These are phyloP conservation scores for Grosmannia serpens DNA, from an alignment of 2,329 filamentous ascomycete genomes.

Conservation along the genomic window DNA sequence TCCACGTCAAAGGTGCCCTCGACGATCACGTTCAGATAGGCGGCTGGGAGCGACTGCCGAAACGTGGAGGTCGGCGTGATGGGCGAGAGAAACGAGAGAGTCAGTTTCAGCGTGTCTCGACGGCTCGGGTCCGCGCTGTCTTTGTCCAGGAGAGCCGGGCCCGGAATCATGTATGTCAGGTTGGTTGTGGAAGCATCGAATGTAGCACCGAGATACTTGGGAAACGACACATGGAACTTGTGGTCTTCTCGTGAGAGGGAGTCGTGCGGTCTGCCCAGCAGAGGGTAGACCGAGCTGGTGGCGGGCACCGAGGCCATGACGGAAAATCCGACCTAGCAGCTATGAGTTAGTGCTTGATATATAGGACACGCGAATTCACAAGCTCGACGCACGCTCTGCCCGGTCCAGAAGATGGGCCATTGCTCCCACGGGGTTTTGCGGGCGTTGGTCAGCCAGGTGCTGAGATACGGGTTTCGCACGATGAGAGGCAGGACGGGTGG, in stretches of 20 bases:
- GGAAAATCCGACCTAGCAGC: constrained; percentile 33
- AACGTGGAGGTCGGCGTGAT: constrained; percentile 73
- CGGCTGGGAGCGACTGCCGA: constrained; percentile 70
- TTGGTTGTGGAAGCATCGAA: constrained; percentile 16
- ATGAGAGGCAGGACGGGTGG: constrained; percentile 46
- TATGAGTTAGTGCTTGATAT: not conserved
- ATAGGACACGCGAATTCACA: not conserved
- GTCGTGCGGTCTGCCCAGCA: constrained; percentile 40
- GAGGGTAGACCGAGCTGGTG: constrained; percentile 32
- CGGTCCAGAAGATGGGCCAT: constrained; percentile 58
- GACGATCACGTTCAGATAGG: constrained; percentile 62
- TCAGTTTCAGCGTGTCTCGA: constrained; percentile 23
- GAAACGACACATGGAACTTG: constrained; percentile 27
- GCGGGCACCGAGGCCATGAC: constrained; percentile 34
- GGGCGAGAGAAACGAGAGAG: constrained; percentile 54
- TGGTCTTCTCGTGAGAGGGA: constrained; percentile 24
- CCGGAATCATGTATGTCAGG: constrained; percentile 31
- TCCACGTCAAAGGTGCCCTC: constrained; percentile 54
- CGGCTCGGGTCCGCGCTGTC: constrained; percentile 14
- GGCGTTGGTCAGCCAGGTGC: constrained; percentile 52
- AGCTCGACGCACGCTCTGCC: constrained; percentile 15
- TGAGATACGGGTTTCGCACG: constrained; percentile 49
- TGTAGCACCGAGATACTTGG: constrained; percentile 18
- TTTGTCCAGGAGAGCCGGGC: constrained; percentile 3
- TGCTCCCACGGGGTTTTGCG: constrained; percentile 65